Percentiles rank a stretch among this genome's conserved stretches.
Conservation (phyloP, 2,329 filamentous ascomycete species). For the Dryadomyces quercus-mongolicae region DNA sequence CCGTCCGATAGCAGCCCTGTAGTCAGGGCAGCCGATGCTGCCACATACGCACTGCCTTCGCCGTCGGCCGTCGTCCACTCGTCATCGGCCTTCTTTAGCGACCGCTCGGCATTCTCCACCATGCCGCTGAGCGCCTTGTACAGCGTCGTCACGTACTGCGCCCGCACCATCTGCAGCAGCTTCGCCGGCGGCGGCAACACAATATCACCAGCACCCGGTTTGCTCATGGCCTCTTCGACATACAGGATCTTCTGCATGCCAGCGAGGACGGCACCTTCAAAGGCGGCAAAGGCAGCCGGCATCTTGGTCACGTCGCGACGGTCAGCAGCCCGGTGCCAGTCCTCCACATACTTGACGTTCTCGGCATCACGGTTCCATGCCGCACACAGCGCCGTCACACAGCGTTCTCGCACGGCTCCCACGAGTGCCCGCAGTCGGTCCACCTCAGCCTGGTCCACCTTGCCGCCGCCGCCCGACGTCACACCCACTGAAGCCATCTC, state of each 20-base stretch:
- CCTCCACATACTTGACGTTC: conserved; percentile 82
- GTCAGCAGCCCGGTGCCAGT: conserved; percentile 79
- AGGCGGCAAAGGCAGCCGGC: conserved; percentile 74
- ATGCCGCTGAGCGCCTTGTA: conserved; percentile 92
- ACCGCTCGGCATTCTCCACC: conserved; percentile 87
- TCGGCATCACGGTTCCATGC: conserved; percentile 92
- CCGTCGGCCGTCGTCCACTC: conserved; percentile 40
- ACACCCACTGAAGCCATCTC: conserved; percentile 63
- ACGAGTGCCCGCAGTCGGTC: conserved; percentile 70
- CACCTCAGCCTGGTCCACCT: conserved; percentile 40
- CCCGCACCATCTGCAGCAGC: conserved; percentile 77
- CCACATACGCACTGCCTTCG: conserved; percentile 24
- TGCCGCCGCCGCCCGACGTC: conserved; percentile 40
- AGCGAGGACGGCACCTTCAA: conserved; percentile 68
- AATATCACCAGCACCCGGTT: conserved; percentile 62
- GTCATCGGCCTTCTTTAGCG: conserved; percentile 50
- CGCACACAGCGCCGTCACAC: conserved; percentile 71
- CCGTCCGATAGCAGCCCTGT: conserved; percentile 10
- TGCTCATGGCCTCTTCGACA: conserved; percentile 71
- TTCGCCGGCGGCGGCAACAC: conserved; percentile 78
- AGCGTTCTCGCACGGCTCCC: conserved; percentile 68
- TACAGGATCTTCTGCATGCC: conserved; percentile 96
- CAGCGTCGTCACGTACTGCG: conserved; percentile 83
- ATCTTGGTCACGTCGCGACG: conserved; percentile 81
- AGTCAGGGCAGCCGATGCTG: conserved; percentile 4